These are phyloP conservation scores for Saccharomycopsis hybrid DNA, from an alignment of 1,139 yeast species.

Conservation along the genomic window DNA sequence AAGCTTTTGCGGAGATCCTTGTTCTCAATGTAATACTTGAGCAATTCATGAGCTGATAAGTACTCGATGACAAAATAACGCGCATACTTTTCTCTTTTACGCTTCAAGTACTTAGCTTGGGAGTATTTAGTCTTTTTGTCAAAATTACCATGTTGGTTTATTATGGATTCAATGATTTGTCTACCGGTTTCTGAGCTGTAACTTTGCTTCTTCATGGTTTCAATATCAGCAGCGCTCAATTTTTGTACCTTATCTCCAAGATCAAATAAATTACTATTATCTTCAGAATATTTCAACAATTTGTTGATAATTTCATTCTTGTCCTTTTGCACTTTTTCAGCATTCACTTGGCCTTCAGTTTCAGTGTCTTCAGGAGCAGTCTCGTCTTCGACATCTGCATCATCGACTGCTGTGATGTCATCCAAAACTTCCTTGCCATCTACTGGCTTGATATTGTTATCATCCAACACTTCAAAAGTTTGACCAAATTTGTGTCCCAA, in stretches of 20 bases:
- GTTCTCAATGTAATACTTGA: constrained; percentile 66
- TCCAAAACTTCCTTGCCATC: constrained; percentile 27
- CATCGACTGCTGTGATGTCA: constrained; percentile 21
- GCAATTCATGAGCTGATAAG: constrained; percentile 67
- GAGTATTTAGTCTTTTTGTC: constrained; percentile 85
- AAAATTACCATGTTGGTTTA: constrained; percentile 79
- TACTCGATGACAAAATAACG: constrained; percentile 79
- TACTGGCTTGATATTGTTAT: constrained; percentile 45
- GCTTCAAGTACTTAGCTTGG: constrained; percentile 82
- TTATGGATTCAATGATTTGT: constrained; percentile 72
- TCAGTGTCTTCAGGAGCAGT: constrained; percentile 31
- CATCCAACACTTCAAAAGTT: constrained; percentile 75
- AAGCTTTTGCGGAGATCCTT: constrained; percentile 67
- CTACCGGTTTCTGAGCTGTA: constrained; percentile 65
- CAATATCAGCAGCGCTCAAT: constrained; percentile 70
- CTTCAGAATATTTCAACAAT: constrained; percentile 34
- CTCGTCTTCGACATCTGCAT: constrained; percentile 28
- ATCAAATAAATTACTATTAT: constrained; percentile 67
- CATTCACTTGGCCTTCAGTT: constrained; percentile 22
- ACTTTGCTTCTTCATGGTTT: constrained; percentile 63
- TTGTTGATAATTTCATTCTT: constrained; percentile 27
- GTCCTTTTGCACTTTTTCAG: constrained; percentile 25
- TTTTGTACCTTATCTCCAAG: constrained; percentile 73
- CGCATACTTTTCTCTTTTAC: constrained; percentile 88
- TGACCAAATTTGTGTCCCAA: constrained; percentile 83